phyloP scores from a whole-genome alignment of 2,329 filamentous ascomycete genomes.

The Aureobasidium vineae region DNA sequence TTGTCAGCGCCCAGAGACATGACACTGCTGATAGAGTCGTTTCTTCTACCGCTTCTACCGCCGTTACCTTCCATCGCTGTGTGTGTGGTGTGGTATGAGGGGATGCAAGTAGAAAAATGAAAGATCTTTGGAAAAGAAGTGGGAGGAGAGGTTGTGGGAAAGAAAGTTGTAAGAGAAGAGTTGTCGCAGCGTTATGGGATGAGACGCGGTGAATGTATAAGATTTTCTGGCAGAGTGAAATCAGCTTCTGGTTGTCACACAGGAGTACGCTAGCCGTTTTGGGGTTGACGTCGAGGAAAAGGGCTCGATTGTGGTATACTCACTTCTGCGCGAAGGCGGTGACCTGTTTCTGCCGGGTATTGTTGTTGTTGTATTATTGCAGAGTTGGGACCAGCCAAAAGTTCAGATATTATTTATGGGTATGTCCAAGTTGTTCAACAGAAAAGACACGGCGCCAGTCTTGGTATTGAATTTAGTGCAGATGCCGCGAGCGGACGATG shows the following conservation, averaged over 20 bases:
- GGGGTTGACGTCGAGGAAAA: background rate
- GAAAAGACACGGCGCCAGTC: background rate
- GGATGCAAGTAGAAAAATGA: background rate
- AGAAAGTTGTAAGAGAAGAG: background rate
- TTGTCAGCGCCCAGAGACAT: slow-evolving; percentile 16
- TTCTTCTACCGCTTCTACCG: slow-evolving; percentile 23
- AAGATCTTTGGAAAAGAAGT: background rate
- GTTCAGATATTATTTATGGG: slow-evolving; percentile 11
- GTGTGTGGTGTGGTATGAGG: background rate
- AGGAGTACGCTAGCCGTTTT: background rate
- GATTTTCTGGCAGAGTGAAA: slow-evolving; percentile 17
- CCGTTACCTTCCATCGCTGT: slow-evolving; percentile 15
- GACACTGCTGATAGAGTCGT: slow-evolving; percentile 27
- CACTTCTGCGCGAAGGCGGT: slow-evolving; percentile 15
- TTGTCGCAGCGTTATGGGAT: background rate
- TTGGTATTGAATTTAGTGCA: background rate
- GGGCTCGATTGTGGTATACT: slow-evolving; percentile 10
- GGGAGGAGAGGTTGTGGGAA: background rate
- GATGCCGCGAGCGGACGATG: slow-evolving; percentile 3
- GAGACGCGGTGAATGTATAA: background rate
- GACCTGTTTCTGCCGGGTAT: slow-evolving; percentile 7
- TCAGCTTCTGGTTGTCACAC: background rate
- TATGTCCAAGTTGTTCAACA: slow-evolving; percentile 10
- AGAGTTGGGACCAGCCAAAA: slow-evolving; percentile 9
- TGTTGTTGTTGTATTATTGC: slow-evolving; percentile 8